Percentiles rank a stretch among this genome's conserved stretches.
phyloP scores from a whole-genome alignment of 345 rosid genomes.

The Triadica sebifera region DNA sequence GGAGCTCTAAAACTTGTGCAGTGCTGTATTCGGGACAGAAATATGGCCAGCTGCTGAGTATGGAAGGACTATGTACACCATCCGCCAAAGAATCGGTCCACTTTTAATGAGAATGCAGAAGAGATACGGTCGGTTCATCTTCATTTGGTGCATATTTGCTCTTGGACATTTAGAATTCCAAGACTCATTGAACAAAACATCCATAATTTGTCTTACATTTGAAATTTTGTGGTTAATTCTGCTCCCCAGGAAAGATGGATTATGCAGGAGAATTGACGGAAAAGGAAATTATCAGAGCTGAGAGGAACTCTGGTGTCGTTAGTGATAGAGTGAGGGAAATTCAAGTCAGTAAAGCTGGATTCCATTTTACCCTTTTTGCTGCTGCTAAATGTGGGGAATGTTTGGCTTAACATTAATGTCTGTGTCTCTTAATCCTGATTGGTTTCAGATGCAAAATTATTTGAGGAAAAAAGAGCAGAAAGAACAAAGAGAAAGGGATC shows the following conservation, averaged over 20 bases:
- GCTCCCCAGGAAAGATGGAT: constrained; percentile 59
- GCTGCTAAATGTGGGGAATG: background rate
- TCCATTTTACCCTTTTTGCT: background rate
- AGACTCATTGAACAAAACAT: background rate
- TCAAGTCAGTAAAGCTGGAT: constrained; percentile 52
- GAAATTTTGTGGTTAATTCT: background rate
- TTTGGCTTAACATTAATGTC: constrained; percentile 6
- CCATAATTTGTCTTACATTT: background rate
- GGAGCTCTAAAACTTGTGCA: constrained; percentile 45
- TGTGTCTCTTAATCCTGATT: constrained; percentile 10
- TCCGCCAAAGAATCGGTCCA: constrained; percentile 89
- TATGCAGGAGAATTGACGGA: constrained; percentile 70
- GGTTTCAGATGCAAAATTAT: constrained; percentile 75
- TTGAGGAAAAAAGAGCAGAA: constrained; percentile 72
- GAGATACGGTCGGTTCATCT: constrained; percentile 51
- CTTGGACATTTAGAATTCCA: background rate
- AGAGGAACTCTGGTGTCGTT: constrained; percentile 85
- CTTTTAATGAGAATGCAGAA: constrained; percentile 86
- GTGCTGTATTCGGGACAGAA: constrained; percentile 98
- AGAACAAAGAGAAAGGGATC: constrained; percentile 64
- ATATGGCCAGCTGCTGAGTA: constrained; percentile 99
- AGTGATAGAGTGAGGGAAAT: constrained; percentile 84
- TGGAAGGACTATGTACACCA: constrained; percentile 97
- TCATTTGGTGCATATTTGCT: background rate
- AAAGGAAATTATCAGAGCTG: constrained; percentile 91